Base-by-base conservation (phyloP, 306 rosid species). In the Crotalaria pallida region DNA sequence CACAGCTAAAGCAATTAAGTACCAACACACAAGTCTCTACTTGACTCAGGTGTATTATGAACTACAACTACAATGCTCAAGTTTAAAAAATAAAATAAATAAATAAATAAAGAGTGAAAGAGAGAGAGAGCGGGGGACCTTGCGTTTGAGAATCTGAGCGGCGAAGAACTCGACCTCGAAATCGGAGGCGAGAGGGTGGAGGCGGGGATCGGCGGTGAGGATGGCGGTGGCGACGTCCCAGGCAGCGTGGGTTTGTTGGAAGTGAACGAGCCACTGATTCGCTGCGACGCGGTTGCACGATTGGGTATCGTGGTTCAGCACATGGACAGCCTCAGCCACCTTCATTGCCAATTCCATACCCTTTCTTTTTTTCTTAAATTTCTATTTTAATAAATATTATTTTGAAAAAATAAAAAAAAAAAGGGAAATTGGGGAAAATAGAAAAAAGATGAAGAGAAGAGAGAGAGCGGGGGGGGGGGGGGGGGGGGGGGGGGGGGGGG, bases 271-370 rank as follows among this genome's bases (percentile, higher is more conserved):
- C 98, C 98, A 93, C 76, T 93, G 98, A 82, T 93, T 93, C 8
- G 98, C 98, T 49, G 98, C 98, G 78, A 93, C 92, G 78, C 98
- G 97, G 86, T 93, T 93, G 85, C 96, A 85, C 29, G 98, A 93
- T 72, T 90, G 91, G 36, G 80, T 70, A 53, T 90, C 96, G 82
- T 93, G 98, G 77, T 93, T 93, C 66, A 93, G 85, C 50, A 93
- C 97, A 68, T 83, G 92, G 59, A 93, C 97, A 19, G 98, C 98
- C 75, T 90, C 92, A 40, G 88, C 92, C 53, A 93, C 98, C 77
- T 93, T 88, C 88, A 84, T 77, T 69, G 87, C 88, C 85, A 90
- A 69, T 78, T 87, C 93, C 93, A 87, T 92, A 2, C 21, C 15
- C 18, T 0, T 3, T n/a, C 10, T 15, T 49, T 4, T 4, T n/a